These are phyloP conservation scores for Tuber calosporum DNA, from an alignment of 495 filamentous ascomycete species.

Conservation along the genomic window DNA sequence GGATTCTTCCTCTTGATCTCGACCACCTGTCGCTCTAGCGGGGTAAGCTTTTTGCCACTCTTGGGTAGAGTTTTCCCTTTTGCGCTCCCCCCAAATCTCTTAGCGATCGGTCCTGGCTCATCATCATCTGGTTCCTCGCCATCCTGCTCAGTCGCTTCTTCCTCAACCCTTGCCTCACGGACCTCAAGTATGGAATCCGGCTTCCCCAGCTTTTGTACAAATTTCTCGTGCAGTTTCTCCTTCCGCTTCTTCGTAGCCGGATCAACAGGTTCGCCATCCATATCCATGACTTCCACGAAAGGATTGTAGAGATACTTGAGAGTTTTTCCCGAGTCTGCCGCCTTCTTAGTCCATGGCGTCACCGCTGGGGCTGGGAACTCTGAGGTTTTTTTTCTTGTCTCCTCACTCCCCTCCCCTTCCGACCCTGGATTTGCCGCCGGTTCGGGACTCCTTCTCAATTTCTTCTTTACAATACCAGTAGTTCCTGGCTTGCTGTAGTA, in stretches of 20 bases:
- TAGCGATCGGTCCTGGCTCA: conserved; percentile 26
- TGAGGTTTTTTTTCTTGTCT: neutral
- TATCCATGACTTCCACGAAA: conserved; percentile 41
- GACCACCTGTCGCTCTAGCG: conserved; percentile 85
- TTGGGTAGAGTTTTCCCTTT: conserved; percentile 39
- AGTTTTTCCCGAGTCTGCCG: conserved; percentile 21
- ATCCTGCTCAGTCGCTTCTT: conserved; percentile 54
- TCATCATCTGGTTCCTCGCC: conserved; percentile 45
- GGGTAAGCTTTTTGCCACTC: conserved; percentile 78
- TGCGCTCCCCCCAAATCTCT: conserved; percentile 27
- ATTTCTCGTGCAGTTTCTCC: conserved; percentile 71
- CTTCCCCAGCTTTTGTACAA: conserved; percentile 80
- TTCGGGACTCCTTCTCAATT: conserved; percentile 14
- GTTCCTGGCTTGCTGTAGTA: conserved; percentile 21
- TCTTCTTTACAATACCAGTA: conserved; percentile 25
- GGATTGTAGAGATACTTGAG: conserved; percentile 24
- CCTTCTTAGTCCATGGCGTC: conserved; percentile 4
- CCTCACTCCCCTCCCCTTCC: conserved; percentile 16
- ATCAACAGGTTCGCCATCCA: conserved; percentile 49
- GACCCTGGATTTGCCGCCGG: conserved; percentile 16
- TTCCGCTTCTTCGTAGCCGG: conserved; percentile 47
- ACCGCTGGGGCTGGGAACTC: neutral
- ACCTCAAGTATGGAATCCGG: conserved; percentile 56
- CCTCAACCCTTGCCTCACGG: conserved; percentile 48
- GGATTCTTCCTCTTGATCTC: conserved; percentile 89